Conservation (phyloP, 1,284 basidiomycete species). For the Ceratobasidium sp. region DNA sequence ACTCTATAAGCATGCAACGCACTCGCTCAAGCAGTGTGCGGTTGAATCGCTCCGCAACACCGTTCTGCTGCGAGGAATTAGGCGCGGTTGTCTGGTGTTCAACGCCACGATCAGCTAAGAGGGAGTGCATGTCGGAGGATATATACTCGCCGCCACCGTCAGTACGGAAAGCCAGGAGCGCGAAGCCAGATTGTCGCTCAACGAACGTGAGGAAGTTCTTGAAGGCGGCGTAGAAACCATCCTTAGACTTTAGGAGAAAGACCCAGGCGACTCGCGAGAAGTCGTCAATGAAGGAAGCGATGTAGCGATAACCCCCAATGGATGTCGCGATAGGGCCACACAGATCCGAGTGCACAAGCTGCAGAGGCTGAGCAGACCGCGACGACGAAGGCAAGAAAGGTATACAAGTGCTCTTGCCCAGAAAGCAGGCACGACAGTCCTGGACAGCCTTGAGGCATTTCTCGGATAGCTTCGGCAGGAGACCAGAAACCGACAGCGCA, state of each 20-base stretch:
- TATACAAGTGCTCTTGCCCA: slow-evolving; percentile 32
- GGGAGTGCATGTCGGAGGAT: not conserved
- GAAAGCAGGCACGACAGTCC: slow-evolving; percentile 39
- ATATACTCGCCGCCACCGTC: slow-evolving; percentile 48
- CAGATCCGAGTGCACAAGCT: slow-evolving; percentile 46
- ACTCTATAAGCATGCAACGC: slow-evolving; percentile 7
- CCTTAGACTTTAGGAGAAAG: slow-evolving; percentile 36
- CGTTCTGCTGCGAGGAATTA: slow-evolving; percentile 34
- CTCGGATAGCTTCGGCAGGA: not conserved
- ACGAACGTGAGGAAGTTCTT: slow-evolving; percentile 31
- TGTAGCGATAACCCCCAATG: slow-evolving; percentile 38
- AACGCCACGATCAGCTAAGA: slow-evolving; percentile 7
- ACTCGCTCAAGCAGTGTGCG: slow-evolving; percentile 16
- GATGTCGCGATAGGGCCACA: slow-evolving; percentile 37
- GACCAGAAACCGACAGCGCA: not conserved
- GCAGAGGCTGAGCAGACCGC: too few relatives aligned
- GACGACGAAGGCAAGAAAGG: too few relatives aligned
- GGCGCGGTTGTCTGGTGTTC: slow-evolving; percentile 14
- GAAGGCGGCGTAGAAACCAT: slow-evolving; percentile 38
- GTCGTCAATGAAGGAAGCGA: slow-evolving; percentile 45
- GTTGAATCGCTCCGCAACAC: slow-evolving; percentile 31
- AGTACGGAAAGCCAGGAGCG: slow-evolving; percentile 43
- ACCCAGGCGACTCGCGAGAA: slow-evolving; percentile 40
- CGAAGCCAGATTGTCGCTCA: slow-evolving; percentile 39
- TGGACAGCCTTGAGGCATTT: not conserved